phyloP scores from a whole-genome alignment of 2,329 filamentous ascomycete species.

The Fonsecaea erecta region DNA sequence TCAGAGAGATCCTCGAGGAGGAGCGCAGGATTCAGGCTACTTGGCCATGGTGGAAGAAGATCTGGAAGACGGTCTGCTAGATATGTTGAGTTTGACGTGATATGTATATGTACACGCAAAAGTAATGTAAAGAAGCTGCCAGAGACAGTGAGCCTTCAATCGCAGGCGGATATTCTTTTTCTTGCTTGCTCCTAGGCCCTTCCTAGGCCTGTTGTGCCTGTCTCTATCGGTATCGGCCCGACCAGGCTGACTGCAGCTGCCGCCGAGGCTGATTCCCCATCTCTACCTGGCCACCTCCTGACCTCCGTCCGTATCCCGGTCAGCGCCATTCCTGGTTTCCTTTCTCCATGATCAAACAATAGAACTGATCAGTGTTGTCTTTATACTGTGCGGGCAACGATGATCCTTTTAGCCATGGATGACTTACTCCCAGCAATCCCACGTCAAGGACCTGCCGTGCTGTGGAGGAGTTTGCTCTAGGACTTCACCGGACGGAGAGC shows the following conservation, averaged over 20 bases:
- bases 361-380: not conserved
- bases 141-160: not conserved
- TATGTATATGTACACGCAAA: not conserved
- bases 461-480: not conserved
- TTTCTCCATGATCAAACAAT: not conserved
- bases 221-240: not conserved
- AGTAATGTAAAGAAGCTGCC: not conserved
- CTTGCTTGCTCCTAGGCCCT: too few species aligned
- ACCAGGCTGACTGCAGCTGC: not conserved
- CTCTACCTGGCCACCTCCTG: not conserved
- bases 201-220: too few species aligned
- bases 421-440: not conserved
- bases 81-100: not conserved
- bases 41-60: constrained; percentile 77
- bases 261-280: not conserved
- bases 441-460: not conserved
- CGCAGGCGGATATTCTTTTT: not conserved
- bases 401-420: not conserved
- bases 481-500: not conserved
- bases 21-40: constrained; percentile 72
- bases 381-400: not conserved
- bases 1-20: constrained; percentile 76
- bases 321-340: not conserved
- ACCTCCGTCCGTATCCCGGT: not conserved
- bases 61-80: constrained; percentile 74